Conservation (phyloP, 164 flowering plant genomes). For the Macadamia tetraphylla region DNA sequence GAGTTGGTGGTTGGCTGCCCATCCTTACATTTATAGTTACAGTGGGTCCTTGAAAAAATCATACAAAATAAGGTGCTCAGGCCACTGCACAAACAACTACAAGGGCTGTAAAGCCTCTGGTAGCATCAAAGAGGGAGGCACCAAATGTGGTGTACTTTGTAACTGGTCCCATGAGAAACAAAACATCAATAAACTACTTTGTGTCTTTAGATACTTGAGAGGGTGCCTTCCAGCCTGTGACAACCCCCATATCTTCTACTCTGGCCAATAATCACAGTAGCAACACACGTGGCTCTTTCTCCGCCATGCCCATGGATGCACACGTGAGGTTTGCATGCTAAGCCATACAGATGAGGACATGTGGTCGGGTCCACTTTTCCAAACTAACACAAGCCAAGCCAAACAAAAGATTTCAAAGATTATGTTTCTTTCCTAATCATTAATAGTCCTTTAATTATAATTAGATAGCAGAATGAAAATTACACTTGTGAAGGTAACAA, state of each 20-base stretch:
- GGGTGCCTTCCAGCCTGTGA: constrained; percentile 27
- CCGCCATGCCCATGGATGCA: background rate
- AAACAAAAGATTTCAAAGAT: too few species aligned
- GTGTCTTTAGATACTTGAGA: constrained; percentile 7
- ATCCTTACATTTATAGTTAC: background rate
- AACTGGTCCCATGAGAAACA: background rate
- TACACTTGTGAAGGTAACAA: too few species aligned
- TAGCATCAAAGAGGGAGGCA: background rate
- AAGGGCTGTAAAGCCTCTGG: background rate
- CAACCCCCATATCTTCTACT: background rate
- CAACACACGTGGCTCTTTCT: constrained; percentile 22
- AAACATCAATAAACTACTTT: background rate
- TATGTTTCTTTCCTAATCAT: too few species aligned
- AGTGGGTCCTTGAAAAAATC: constrained; percentile 1
- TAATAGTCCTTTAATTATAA: too few species aligned
- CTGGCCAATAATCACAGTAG: constrained; percentile 11
- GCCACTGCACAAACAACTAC: background rate
- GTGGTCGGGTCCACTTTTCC: too few species aligned
- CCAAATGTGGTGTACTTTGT: constrained; percentile 7
- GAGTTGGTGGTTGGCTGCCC: too few species aligned
- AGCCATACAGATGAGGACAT: background rate
- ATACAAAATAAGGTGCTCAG: constrained; percentile 7
- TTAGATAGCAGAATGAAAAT: too few species aligned
- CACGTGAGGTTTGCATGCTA: background rate
- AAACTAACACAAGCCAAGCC: background rate